Base-by-base conservation (phyloP, 1,284 basidiomycete genomes). In the Apiotrichum domesticum region DNA sequence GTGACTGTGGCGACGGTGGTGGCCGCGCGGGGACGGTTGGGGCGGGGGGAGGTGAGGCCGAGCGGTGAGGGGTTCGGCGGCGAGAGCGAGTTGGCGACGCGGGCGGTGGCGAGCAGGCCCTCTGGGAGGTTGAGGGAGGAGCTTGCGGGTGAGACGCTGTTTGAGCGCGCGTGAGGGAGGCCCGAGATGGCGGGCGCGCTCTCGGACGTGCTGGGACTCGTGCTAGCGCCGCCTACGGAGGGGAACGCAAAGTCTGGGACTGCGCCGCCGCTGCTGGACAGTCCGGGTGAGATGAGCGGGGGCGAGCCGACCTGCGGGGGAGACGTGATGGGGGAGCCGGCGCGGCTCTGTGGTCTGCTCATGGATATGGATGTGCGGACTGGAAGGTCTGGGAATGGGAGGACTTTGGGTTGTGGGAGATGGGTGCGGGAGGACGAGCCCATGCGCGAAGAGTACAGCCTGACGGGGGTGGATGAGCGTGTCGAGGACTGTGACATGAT, bases 321-420 rank as follows among this genome's bases (percentile, higher is more conserved):
- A 1, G 59, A 57, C 21, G 42, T 39, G 35, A 61, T 46, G 6
- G 11, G 29, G 8, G 45, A 46, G 14, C n/a, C 1, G 55, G 55
- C 11, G 32, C 43, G 39, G 57, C 46, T 6, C 55, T 5, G 52
- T 35, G 48, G 49, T 55, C 1, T 43, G 37, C 34, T 60, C 62
- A 40, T 56, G 35, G 54, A 55, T 60, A 53, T 54, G 58, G 33
- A 34, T 14, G 53, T 34, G 8, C 62, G 51, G 5, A 58, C 51
- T 6, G 58, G 56, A 6, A 63, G 44, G 42, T 63, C 62, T 21
- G 62, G 62, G 45, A 59, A 63, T 11, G 62, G 62, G 21, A 63
- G 46, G 10, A 63, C 62, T 35, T 63, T 63, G 2, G 62, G 62
- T n/a, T 54, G 56, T 46, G 57, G 55, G 5, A 56, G 46, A 39